phyloP scores from a whole-genome alignment of 2,329 filamentous ascomycete species.

The Ploettnerulaceae sp. region DNA sequence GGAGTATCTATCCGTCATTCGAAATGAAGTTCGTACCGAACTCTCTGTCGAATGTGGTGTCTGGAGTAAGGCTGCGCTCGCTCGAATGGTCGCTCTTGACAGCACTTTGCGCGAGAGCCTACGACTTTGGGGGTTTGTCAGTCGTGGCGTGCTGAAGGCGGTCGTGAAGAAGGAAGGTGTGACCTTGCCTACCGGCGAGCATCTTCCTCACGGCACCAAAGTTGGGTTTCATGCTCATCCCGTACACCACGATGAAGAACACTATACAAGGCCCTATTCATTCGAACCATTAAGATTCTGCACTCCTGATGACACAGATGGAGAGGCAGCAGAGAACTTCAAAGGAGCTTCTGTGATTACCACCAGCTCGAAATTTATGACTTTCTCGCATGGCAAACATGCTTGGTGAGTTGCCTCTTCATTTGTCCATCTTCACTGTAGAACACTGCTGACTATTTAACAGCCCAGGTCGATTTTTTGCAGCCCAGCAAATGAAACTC shows the following conservation, averaged over 20 bases:
- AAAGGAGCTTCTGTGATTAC: conserved; percentile 25
- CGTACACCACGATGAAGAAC: conserved; percentile 21
- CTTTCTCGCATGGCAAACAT: conserved; percentile 32
- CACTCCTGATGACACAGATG: not conserved
- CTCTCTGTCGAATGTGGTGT: conserved; percentile 28
- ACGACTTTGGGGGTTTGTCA: conserved; percentile 34
- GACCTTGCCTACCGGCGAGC: conserved; percentile 36
- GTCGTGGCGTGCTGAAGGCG: conserved; percentile 28
- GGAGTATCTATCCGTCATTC: conserved; percentile 36
- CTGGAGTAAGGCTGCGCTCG: conserved; percentile 40
- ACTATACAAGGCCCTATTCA: conserved; percentile 15
- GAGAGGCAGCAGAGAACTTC: conserved; percentile 4
- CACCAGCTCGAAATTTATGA: conserved; percentile 25
- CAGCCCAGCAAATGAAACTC: conserved; percentile 25
- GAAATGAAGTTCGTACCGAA: conserved; percentile 36
- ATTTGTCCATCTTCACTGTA: conserved; percentile 7
- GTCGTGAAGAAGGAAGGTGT: conserved; percentile 41
- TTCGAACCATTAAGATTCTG: conserved; percentile 25
- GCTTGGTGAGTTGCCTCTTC: conserved; percentile 26
- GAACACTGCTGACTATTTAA: conserved; percentile 20
- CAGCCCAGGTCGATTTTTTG: conserved; percentile 28
- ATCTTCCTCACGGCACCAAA: conserved; percentile 35
- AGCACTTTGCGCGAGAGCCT: conserved; percentile 42
- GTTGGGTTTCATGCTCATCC: conserved; percentile 31
- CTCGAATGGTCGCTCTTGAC: conserved; percentile 38